These are phyloP conservation scores for Spergularia marina DNA, from an alignment of 148 eudicot genomes.

Conservation along the genomic window DNA sequence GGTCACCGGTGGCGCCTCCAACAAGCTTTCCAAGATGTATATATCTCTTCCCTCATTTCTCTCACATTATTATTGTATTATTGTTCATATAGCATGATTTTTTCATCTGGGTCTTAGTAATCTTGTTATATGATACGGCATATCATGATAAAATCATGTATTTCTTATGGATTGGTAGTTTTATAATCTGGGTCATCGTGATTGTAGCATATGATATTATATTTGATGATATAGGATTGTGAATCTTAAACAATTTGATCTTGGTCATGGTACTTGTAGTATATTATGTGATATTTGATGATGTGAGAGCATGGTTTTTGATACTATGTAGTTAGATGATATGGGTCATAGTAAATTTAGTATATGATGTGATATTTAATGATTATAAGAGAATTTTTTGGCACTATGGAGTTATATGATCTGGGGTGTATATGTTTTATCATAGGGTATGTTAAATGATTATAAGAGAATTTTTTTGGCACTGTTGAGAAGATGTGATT, in stretches of 20 bases:
- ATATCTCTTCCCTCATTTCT: not conserved
- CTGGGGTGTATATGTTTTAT: too few relatives aligned
- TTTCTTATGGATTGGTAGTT: not conserved
- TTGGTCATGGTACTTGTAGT: not conserved
- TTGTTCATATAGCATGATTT: not conserved
- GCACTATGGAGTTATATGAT: not conserved
- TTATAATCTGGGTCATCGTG: not conserved
- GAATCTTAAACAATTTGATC: too few relatives aligned
- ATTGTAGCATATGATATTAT: not conserved
- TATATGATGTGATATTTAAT: not conserved
- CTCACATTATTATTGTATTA: not conserved
- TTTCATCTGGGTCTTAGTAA: not conserved
- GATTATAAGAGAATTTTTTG: not conserved
- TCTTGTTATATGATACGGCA: not conserved
- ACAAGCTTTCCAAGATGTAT: constrained; percentile 74
- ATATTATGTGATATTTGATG: not conserved
- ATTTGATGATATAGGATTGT: too few relatives aligned
- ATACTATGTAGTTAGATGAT: too few relatives aligned
- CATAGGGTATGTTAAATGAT: too few relatives aligned
- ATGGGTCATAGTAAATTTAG: too few relatives aligned
- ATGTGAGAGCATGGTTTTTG: too few relatives aligned
- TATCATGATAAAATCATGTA: not conserved
- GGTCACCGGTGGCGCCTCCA: constrained; percentile 73
- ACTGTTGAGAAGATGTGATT: too few relatives aligned
- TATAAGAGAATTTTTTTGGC: too few relatives aligned